These are phyloP conservation scores for Cutaneotrichosporon dermatis DNA, from an alignment of 1,284 basidiomycete genomes.

Conservation along the genomic window DNA sequence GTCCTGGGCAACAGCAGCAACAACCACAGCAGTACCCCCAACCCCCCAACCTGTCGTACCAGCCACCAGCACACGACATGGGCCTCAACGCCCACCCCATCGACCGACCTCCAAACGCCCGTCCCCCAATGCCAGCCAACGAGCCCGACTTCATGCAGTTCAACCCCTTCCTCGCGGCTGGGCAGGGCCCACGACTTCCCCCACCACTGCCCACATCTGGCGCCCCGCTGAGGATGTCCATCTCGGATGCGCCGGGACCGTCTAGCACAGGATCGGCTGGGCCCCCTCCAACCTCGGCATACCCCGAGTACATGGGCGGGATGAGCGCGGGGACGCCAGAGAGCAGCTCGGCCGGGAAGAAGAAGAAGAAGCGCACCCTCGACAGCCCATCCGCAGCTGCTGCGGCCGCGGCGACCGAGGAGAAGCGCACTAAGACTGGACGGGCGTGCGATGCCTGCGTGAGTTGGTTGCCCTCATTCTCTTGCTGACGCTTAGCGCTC, in stretches of 20 bases:
- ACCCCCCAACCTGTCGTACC: neutral
- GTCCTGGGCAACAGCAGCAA: no score
- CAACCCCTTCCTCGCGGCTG: neutral
- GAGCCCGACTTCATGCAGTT: constrained; percentile 2
- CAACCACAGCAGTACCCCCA: neutral
- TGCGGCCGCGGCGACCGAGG: constrained; percentile 13
- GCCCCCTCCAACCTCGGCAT: no score
- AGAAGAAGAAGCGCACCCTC: constrained; percentile 28
- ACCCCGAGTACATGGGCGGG: no score
- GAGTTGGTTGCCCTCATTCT: constrained; percentile 14
- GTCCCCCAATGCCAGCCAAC: neutral
- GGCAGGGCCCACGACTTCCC: neutral
- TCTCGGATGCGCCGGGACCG: neutral
- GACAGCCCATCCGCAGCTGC: constrained; percentile 2
- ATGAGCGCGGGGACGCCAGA: neutral
- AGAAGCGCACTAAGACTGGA: constrained; percentile 47
- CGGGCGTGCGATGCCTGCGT: constrained; percentile 50
- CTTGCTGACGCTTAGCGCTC: constrained; percentile 53
- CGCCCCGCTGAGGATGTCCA: neutral
- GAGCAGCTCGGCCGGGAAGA: neutral
- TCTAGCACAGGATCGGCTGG: neutral
- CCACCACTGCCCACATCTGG: neutral
- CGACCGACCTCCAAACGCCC: no score
- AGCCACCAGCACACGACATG: no score
- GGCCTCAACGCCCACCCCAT: neutral